Evolutionary conservation across 2,329 filamentous ascomycete genomes (phyloP), one percentile per base, ranked within the genome.

Genomic region (Colletotrichum spaethianum): DNA sequence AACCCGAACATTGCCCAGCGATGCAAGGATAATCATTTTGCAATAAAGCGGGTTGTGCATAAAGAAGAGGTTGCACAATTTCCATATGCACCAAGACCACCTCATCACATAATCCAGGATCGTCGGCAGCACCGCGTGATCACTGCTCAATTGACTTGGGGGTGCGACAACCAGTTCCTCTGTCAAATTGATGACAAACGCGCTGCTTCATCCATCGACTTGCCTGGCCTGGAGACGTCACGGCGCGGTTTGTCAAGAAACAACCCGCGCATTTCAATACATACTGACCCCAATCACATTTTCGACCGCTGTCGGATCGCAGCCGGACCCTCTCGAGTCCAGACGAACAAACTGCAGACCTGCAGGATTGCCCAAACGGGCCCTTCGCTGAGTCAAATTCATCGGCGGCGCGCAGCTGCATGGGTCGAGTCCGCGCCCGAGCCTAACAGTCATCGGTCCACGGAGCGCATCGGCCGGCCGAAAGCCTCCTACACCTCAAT

Each of bases 171-270:
- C 61, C 12, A 12, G 53, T n/a, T 59, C 52, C 52, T 28, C 36
- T 36, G 33, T 33, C 31, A 20, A 9, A 16, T 31, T 52, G 63
- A 63, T 63, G 52, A 72, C 69, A 72, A 72, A 69, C 65, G 69
- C 33, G 40, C 48, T 46, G 40, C 36, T 46, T 52, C 40, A 31
- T 23, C 23, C 55, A 40, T 40, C 33, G 23, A 66, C n/a, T 23
- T 28, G 31, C 52, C 53, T 59, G 42, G 44, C 23, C 23, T 33
- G 46, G 26, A 50, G 56, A 33, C 53, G 31, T 50, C 38, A n/a
- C 18, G 8, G n/a, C 5, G 23, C 14, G n/a, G 14, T 46, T 33
- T 36, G 23, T 53, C 36, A 50, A 46, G 56, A 52, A 40, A 12
- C 46, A 67, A 33, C 46, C 53, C n/a, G 26, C 31, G 23, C 40